Evolutionary conservation across 129 eudicot genomes (phyloP).

Genomic region (Centrapalus pauciflorus): DNA sequence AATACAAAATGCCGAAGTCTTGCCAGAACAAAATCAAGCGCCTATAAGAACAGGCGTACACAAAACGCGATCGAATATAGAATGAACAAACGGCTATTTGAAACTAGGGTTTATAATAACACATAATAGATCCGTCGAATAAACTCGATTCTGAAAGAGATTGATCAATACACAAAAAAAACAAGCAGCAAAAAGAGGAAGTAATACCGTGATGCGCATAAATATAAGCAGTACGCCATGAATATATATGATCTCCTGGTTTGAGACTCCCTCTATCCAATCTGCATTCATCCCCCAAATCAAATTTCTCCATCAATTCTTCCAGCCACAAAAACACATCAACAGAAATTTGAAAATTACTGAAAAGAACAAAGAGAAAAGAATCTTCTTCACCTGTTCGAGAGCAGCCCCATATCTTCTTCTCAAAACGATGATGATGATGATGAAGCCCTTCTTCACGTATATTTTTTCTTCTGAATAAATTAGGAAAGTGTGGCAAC

Average conservation of each 20-base stretch:
- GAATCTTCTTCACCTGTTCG: conserved; percentile 70
- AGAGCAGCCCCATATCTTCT: conserved; percentile 59
- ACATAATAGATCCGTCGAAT: background rate
- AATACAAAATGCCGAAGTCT: background rate
- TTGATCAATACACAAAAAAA: background rate
- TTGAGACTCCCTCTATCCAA: conserved; percentile 56
- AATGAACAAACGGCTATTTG: background rate
- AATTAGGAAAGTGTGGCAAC: conserved; percentile 7
- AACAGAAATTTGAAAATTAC: background rate
- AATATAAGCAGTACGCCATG: conserved; percentile 85
- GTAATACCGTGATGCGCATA: conserved; percentile 87
- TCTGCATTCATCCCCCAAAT: conserved; percentile 25
- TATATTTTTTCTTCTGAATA: background rate
- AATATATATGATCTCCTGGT: conserved; percentile 91
- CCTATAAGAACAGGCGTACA: conserved; percentile 2
- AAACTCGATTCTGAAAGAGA: background rate
- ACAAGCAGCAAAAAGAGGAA: background rate
- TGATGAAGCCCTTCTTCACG: background rate
- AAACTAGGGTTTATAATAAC: conserved; percentile 8
- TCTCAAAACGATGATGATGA: conserved; percentile 11
- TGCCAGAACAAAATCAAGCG: background rate
- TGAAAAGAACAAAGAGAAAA: no score
- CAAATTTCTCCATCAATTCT: background rate
- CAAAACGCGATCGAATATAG: conserved; percentile 10
- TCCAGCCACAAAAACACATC: background rate